These are phyloP conservation scores for Diddensiella caesifluorescens DNA, from an alignment of 805 yeast species.

Conservation along the genomic window DNA sequence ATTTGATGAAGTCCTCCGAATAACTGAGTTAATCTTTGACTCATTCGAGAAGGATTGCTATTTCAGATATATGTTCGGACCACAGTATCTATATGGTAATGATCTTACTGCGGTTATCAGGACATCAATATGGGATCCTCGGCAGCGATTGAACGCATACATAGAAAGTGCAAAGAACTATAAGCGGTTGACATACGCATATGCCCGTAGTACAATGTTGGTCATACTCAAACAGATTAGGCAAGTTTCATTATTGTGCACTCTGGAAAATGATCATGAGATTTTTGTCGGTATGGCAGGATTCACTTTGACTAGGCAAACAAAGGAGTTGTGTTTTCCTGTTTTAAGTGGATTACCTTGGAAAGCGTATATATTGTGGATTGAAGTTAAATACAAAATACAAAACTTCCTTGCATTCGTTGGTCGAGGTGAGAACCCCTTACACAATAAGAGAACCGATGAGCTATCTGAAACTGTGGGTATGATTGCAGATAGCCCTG, in stretches of 20 bases:
- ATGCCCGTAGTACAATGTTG: slow-evolving; percentile 7
- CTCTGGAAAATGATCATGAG: slow-evolving; percentile 2
- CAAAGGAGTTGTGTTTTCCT: slow-evolving; percentile 12
- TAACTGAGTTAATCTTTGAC: slow-evolving; percentile 10
- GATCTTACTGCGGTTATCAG: slow-evolving; percentile 3
- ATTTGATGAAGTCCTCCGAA: slow-evolving; percentile 3
- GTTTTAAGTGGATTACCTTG: slow-evolving; percentile 2
- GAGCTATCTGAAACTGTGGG: neutral
- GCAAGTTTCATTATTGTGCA: slow-evolving; percentile 5
- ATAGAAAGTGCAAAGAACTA: slow-evolving; percentile 8
- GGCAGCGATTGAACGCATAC: slow-evolving; percentile 9
- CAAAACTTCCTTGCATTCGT: slow-evolving; percentile 4
- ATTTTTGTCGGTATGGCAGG: slow-evolving; percentile 10
- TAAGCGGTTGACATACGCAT: slow-evolving; percentile 7
- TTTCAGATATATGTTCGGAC: slow-evolving; percentile 14
- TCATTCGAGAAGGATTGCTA: slow-evolving; percentile 10
- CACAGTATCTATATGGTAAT: slow-evolving; percentile 5
- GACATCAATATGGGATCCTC: slow-evolving; percentile 12
- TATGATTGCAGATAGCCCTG: slow-evolving; percentile 5
- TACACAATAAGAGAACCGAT: slow-evolving; percentile 9
- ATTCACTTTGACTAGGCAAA: too few species aligned
- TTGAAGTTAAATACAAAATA: slow-evolving; percentile 5
- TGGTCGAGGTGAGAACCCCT: slow-evolving; percentile 10
- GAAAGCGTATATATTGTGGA: slow-evolving; percentile 4
- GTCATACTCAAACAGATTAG: neutral